A percentile compares a stretch with the other conserved stretches of the same genome.
These are phyloP conservation scores for Betula pendula DNA, from an alignment of 306 rosid genomes.

Conservation along the genomic window DNA sequence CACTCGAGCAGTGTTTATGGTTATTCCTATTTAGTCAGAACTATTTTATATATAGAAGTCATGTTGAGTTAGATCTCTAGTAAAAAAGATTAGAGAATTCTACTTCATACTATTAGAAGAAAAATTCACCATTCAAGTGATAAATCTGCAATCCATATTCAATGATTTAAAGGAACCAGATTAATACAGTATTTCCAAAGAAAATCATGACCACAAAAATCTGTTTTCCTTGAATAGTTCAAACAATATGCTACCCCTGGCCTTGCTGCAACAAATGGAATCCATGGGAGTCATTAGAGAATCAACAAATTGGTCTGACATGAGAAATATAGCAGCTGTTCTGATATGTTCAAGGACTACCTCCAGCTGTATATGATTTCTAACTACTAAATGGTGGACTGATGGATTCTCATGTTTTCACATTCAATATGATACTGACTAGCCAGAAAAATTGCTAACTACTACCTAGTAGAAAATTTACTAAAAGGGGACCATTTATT, in stretches of 20 bases:
- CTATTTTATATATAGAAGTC: no score
- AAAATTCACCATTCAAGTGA: not conserved
- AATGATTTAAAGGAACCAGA: not conserved
- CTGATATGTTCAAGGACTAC: not conserved
- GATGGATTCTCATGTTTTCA: no score
- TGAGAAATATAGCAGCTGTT: not conserved
- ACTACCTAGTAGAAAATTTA: conserved; percentile 2
- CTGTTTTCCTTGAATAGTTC: not conserved
- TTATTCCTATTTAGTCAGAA: no score
- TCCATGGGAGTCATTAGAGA: not conserved
- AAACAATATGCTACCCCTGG: not conserved
- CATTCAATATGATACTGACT: not conserved
- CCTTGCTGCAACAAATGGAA: not conserved
- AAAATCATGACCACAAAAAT: not conserved
- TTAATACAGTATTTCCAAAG: not conserved
- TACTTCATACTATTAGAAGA: not conserved
- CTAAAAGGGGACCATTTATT: not conserved
- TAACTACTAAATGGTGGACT: no score
- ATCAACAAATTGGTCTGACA: not conserved
- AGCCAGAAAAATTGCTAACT: not conserved
- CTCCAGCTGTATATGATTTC: not conserved
- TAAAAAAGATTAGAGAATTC: not conserved
- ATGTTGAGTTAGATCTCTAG: no score
- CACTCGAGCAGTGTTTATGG: no score
- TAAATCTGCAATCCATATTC: not conserved